Evolutionary conservation across 768 basidiomycete genomes (phyloP).

Genomic region (Agrocybe pediades): DNA sequence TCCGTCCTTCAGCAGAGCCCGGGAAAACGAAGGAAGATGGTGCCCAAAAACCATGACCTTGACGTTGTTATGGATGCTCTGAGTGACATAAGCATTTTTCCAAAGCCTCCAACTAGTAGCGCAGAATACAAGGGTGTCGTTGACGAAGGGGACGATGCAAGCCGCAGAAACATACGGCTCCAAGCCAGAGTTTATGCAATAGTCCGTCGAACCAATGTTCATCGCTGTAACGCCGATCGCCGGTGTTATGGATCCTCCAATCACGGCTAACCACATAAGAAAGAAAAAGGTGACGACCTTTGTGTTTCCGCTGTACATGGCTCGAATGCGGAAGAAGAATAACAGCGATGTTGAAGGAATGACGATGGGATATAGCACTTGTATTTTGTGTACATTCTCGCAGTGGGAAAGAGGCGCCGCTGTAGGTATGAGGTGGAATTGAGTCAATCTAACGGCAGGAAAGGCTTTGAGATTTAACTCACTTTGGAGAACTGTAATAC

Average conservation of each 20-base stretch:
- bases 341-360: slow-evolving; percentile 10
- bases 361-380: neutral
- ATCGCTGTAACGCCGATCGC: slow-evolving; percentile 16
- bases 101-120: slow-evolving; percentile 31
- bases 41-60: slow-evolving; percentile 17
- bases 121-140: slow-evolving; percentile 32
- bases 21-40: slow-evolving; percentile 24
- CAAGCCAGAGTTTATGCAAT: slow-evolving; percentile 22
- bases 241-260: slow-evolving; percentile 22
- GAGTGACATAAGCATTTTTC: slow-evolving; percentile 9
- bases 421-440: neutral
- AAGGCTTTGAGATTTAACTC: neutral
- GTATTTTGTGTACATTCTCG: neutral
- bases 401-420: slow-evolving; percentile 1
- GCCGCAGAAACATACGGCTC: slow-evolving; percentile 15
- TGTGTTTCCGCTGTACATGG: slow-evolving; percentile 22
- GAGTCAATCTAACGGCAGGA: neutral
- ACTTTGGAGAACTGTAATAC: neutral
- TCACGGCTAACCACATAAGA: slow-evolving; percentile 29
- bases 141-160: slow-evolving; percentile 19
- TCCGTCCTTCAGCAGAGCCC: slow-evolving; percentile 17
- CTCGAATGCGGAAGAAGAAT: slow-evolving; percentile 27
- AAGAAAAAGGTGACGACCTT: slow-evolving; percentile 23
- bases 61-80: slow-evolving; percentile 5
- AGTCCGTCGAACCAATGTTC: slow-evolving; percentile 20